phyloP scores from a whole-genome alignment of 2,329 filamentous ascomycete genomes.

The Hymenoscyphus linearis region DNA sequence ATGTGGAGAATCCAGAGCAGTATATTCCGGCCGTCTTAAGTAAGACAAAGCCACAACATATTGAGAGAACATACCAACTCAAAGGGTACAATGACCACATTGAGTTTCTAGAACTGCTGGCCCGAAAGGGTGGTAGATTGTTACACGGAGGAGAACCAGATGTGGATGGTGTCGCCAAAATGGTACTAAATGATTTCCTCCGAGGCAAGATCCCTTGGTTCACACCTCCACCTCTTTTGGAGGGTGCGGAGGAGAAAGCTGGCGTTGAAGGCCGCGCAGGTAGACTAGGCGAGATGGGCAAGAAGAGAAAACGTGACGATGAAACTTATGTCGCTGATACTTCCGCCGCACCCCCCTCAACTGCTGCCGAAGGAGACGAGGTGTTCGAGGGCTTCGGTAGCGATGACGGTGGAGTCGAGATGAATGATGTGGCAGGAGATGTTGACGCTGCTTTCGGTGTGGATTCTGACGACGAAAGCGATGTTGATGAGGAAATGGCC shows the following conservation, averaged over 20 bases:
- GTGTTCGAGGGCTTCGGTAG: conserved; percentile 46
- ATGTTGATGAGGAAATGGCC: conserved; percentile 39
- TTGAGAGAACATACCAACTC: conserved; percentile 89
- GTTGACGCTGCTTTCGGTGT: conserved; percentile 31
- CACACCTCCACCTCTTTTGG: conserved; percentile 65
- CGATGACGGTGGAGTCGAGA: conserved; percentile 31
- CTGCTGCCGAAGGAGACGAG: conserved; percentile 28
- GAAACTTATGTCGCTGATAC: conserved; percentile 37
- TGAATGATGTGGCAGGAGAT: conserved; percentile 27
- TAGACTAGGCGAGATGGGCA: conserved; percentile 78
- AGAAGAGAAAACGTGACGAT: conserved; percentile 66
- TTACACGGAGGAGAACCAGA: conserved; percentile 93
- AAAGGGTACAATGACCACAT: conserved; percentile 71
- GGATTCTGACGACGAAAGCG: conserved; percentile 34
- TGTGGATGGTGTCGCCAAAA: conserved; percentile 90
- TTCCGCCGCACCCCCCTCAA: conserved; percentile 33
- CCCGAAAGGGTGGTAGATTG: conserved; percentile 79
- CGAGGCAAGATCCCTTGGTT: conserved; percentile 97
- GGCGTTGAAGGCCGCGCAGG: conserved; percentile 68
- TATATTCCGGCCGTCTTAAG: conserved; percentile 81
- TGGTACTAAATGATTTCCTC: conserved; percentile 94
- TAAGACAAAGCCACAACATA: conserved; percentile 77
- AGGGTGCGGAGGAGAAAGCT: conserved; percentile 44
- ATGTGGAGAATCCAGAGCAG: conserved; percentile 92
- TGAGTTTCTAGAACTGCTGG: conserved; percentile 81